Percentiles rank a stretch among this genome's conserved stretches.
These are phyloP conservation scores for Erysiphe pulchra DNA, from an alignment of 2,329 filamentous ascomycete species.

Conservation along the genomic window DNA sequence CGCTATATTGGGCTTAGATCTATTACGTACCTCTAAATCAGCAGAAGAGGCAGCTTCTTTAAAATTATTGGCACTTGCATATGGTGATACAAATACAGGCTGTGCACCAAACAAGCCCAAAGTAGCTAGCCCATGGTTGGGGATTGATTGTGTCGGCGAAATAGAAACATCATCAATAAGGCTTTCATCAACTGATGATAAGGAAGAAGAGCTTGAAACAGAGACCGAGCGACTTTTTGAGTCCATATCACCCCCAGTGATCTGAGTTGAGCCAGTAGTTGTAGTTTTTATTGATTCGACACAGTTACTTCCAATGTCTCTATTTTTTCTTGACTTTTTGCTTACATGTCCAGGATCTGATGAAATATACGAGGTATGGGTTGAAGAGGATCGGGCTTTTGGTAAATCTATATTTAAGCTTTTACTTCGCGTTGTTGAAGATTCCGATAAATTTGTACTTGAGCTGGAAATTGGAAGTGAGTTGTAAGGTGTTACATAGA, in stretches of 20 bases:
- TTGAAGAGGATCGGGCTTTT: not conserved
- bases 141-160: slow-evolving; percentile 1
- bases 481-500: slow-evolving; percentile 7
- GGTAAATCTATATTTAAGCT: slow-evolving; percentile 1
- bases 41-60: slow-evolving; percentile 5
- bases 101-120: slow-evolving; percentile 2
- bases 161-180: slow-evolving; percentile 4
- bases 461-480: slow-evolving; percentile 1
- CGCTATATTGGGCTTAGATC: slow-evolving; percentile 8
- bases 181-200: slow-evolving; percentile 15
- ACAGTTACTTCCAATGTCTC: slow-evolving; percentile 3
- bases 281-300: not conserved
- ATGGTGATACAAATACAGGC: slow-evolving; percentile 5
- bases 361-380: too few relatives aligned
- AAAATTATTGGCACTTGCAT: slow-evolving; percentile 8
- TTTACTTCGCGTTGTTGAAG: not conserved
- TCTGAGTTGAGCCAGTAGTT: not conserved
- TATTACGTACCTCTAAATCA: slow-evolving; percentile 8
- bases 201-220: slow-evolving; percentile 14
- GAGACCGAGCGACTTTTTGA: slow-evolving; percentile 6
- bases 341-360: slow-evolving; percentile 3
- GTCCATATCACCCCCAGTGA: not conserved
- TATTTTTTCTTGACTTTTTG: slow-evolving; percentile 9
- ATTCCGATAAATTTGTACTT: not conserved
- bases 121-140: slow-evolving; percentile 2